Base-by-base conservation (phyloP, 495 filamentous ascomycete genomes). In the Schizothecium vesticola region DNA sequence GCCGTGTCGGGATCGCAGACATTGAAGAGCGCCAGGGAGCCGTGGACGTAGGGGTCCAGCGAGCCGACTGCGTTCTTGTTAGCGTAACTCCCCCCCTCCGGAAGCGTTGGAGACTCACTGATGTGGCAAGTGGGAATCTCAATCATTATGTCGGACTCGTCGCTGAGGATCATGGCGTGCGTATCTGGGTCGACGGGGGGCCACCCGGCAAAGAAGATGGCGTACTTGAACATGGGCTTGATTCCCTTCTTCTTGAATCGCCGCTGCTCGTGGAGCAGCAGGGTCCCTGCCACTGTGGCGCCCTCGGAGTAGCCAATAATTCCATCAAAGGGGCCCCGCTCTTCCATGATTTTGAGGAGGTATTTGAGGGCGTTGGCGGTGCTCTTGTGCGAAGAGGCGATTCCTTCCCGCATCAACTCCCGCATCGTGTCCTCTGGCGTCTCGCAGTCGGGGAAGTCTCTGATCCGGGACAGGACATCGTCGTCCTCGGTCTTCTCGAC, bases 271-370 rank as follows among this genome's bases (percentile, higher is more conserved):
- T 86, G 82, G 0, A 86, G 75, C n/a, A 87, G 70, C 16, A 87
- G 73, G 2, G 84, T 85, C 4, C 83, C 83, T 0, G 86, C 88
- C 8, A 89, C 80, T 0, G 81, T 83, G 11, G 86, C 87, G 22
- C 88, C 88, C 67, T 89, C 87, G 0, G 87, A 89, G 65, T 87
- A 89, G 0, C 86, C 86, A 61, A 89, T 84, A 58, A 89, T 82
- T 59, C 75, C 80, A 56, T 84, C 80, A 56, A 84, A 85, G 0
- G 83, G 82, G 0, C 83, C 83, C 11, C 83, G 77, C 66, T 85
- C 80, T 12, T 84, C 76, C 78, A 86, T 82, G 62, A 84, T 78
- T 24, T 81, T 76, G 36, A 81, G 64, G 13, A 85, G 73, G 55
- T 77, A 81, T 60, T 82, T 78, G 28, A 84, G 74, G 0, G 81